Conservation (phyloP, 2,329 filamentous ascomycete genomes). For the Aspergillus novofumigatus region DNA sequence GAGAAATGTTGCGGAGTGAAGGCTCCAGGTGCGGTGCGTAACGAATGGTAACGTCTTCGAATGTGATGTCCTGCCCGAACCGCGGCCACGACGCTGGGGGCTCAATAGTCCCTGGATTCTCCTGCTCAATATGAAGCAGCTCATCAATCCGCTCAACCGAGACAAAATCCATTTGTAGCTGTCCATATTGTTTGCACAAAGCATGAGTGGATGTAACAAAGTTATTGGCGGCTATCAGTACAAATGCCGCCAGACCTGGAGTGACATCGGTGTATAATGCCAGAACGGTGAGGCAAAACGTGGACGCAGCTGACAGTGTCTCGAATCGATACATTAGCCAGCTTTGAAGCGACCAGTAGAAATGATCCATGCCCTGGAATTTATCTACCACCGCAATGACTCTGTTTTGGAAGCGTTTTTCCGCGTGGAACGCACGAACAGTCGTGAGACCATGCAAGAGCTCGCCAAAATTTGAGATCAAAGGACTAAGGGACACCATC, state of each 20-base stretch:
- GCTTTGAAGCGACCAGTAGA: constrained; percentile 84
- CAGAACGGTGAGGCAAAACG: constrained; percentile 67
- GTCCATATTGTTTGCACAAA: constrained; percentile 75
- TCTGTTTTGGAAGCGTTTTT: constrained; percentile 72
- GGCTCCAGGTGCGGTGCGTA: constrained; percentile 76
- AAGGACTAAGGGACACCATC: constrained; percentile 81
- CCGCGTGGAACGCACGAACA: constrained; percentile 75
- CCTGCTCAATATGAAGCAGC: constrained; percentile 72
- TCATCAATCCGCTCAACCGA: constrained; percentile 84
- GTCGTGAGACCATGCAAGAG: constrained; percentile 81
- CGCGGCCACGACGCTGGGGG: constrained; percentile 76
- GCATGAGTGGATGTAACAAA: constrained; percentile 66
- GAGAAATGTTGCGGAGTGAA: constrained; percentile 63
- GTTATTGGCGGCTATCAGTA: constrained; percentile 64
- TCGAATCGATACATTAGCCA: constrained; percentile 83
- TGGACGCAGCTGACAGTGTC: constrained; percentile 65
- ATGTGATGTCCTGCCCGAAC: constrained; percentile 66
- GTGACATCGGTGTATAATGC: constrained; percentile 72
- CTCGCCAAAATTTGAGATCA: constrained; percentile 90
- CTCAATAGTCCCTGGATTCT: constrained; percentile 60
- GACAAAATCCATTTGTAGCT: constrained; percentile 87
- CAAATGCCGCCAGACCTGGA: constrained; percentile 77
- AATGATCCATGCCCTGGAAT: constrained; percentile 94
- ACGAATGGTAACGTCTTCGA: constrained; percentile 71
- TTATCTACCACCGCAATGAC: constrained; percentile 78